phyloP scores from a whole-genome alignment of 1,284 basidiomycete species.

The Cystobasidium slooffiae region DNA sequence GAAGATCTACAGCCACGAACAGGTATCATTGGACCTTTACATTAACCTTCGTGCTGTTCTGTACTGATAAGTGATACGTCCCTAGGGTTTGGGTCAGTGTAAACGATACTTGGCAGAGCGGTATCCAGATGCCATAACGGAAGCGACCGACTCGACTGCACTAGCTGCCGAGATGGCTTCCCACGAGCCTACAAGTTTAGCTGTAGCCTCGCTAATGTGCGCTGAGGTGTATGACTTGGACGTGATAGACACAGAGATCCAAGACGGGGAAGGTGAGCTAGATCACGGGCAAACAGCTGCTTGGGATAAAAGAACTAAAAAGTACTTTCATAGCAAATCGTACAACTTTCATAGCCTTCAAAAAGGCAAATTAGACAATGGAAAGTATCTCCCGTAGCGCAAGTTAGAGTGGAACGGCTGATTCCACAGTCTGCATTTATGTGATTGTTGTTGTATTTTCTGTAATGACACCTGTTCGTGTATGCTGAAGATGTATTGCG shows the following conservation, averaged over 20 bases:
- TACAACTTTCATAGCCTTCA: slow-evolving; percentile 39
- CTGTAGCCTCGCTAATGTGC: slow-evolving; percentile 51
- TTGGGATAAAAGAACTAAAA: neutral
- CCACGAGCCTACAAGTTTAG: slow-evolving; percentile 45
- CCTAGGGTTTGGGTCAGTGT: slow-evolving; percentile 51
- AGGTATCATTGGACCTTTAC: slow-evolving; percentile 41
- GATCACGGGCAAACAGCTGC: neutral
- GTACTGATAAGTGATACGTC: neutral
- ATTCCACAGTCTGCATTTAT: neutral
- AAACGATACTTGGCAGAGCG: slow-evolving; percentile 40
- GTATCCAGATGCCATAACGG: slow-evolving; percentile 45
- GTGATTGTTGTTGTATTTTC: slow-evolving; percentile 8
- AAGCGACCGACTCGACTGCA: slow-evolving; percentile 50
- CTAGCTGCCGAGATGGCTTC: slow-evolving; percentile 46
- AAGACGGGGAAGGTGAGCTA: slow-evolving; percentile 50
- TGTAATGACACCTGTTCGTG: slow-evolving; percentile 12
- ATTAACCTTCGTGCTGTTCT: neutral
- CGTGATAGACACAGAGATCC: slow-evolving; percentile 50
- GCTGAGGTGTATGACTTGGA: slow-evolving; percentile 49
- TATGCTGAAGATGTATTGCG: slow-evolving; percentile 5
- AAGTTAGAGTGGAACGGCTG: neutral
- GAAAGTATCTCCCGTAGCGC: neutral
- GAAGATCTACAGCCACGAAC: slow-evolving; percentile 52
- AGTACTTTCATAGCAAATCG: slow-evolving; percentile 18
- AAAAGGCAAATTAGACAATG: slow-evolving; percentile 1